Conservation (phyloP, 805 yeast genomes). For the Metschnikowia baotianmanensis region DNA sequence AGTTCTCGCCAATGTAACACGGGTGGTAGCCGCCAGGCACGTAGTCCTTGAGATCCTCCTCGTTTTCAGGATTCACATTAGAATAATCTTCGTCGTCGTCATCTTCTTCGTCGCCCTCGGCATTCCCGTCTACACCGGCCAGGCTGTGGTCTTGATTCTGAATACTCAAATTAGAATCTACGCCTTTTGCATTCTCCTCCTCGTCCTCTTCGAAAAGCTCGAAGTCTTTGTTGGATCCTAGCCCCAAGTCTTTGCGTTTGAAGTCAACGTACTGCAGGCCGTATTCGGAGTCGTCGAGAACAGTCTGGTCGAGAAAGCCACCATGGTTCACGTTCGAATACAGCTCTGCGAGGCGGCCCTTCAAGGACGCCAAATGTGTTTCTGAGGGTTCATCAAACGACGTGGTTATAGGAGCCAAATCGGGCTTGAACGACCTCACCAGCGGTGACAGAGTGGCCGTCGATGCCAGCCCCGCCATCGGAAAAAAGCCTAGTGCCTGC, state of each 20-base stretch:
- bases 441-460: conserved; percentile 30
- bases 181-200: neutral
- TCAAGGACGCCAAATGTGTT: conserved; percentile 16
- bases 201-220: neutral
- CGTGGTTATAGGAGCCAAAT: conserved; percentile 37
- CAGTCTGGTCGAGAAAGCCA: conserved; percentile 12
- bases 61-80: conserved; percentile 29
- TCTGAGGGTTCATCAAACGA: conserved; percentile 26
- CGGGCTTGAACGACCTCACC: conserved; percentile 36
- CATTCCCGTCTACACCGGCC: conserved; percentile 17
- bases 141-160: neutral
- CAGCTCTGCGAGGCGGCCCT: conserved; percentile 19
- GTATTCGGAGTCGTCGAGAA: conserved; percentile 11
- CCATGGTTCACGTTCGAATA: conserved; percentile 8
- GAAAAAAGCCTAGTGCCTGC: conserved; percentile 16
- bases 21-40: conserved; percentile 66
- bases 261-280: conserved; percentile 6
- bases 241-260: conserved; percentile 7
- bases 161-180: too few species aligned
- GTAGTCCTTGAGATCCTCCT: conserved; percentile 54
- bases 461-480: conserved; percentile 16
- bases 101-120: conserved; percentile 18
- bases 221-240: neutral
- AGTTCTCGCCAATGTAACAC: conserved; percentile 52
- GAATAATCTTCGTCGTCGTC: conserved; percentile 24